Conservation (phyloP, 2,329 filamentous ascomycete genomes). For the Penicillium sumatraense region DNA sequence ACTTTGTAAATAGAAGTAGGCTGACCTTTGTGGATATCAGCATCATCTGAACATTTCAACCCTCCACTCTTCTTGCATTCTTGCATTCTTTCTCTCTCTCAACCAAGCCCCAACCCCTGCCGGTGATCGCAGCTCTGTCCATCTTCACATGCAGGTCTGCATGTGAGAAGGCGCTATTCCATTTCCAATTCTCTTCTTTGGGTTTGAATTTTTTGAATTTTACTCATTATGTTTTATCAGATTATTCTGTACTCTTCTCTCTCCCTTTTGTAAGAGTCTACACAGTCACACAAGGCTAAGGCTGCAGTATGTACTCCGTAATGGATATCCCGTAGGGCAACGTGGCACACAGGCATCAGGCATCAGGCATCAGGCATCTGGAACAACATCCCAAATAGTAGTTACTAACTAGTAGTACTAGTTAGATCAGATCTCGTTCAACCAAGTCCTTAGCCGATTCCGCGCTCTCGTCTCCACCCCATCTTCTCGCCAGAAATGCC, state of each 20-base stretch:
- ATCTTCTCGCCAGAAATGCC: slow-evolving; percentile 67
- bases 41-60: slow-evolving; percentile 19
- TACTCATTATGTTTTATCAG: too few relatives aligned
- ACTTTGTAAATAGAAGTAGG: slow-evolving; percentile 8
- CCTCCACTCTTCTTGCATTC: too few relatives aligned
- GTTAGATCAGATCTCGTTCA: too few relatives aligned
- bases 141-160: slow-evolving; percentile 21
- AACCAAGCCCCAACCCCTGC: too few relatives aligned
- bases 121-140: slow-evolving; percentile 4
- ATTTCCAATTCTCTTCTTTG: neutral
- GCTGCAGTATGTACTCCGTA: neutral
- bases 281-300: neutral
- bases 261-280: too few relatives aligned
- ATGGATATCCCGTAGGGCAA: neutral
- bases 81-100: too few relatives aligned
- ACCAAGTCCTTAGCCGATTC: slow-evolving; percentile 47
- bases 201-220: neutral
- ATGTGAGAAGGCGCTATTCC: slow-evolving; percentile 18
- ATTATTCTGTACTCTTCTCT: too few relatives aligned
- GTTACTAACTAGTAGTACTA: too few relatives aligned
- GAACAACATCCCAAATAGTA: too few relatives aligned
- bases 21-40: slow-evolving; percentile 9
- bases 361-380: too few relatives aligned
- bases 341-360: neutral
- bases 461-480: slow-evolving; percentile 51